Evolutionary conservation across 2,329 filamentous ascomycete species (phyloP).

Genomic region (Gremmenia infestans): DNA sequence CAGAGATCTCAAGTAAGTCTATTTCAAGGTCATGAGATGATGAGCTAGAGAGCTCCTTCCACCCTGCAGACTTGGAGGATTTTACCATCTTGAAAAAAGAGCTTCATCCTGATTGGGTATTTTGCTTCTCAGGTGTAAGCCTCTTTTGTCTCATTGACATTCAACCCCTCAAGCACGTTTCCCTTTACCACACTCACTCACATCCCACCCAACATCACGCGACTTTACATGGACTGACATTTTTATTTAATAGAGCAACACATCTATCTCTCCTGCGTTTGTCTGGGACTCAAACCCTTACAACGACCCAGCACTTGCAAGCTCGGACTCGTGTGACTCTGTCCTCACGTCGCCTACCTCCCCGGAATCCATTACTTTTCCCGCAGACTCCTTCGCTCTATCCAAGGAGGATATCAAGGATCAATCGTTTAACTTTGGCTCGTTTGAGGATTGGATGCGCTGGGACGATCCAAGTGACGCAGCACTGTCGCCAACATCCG

Average conservation of each 20-base stretch:
- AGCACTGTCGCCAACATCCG: constrained; percentile 24
- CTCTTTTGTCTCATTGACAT: constrained; percentile 1
- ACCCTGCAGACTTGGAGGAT: background rate
- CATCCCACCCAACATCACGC: background rate
- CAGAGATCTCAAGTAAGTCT: constrained; percentile 20
- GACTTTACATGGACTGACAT: constrained; percentile 5
- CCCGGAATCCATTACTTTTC: constrained; percentile 16
- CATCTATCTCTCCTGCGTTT: constrained; percentile 11
- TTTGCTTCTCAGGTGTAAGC: background rate
- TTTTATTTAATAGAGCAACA: constrained; percentile 9
- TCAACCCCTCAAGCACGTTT: no score
- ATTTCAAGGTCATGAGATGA: background rate
- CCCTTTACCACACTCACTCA: background rate
- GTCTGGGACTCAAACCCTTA: constrained; percentile 19
- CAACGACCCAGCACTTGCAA: constrained; percentile 16
- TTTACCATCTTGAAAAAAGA: no score
- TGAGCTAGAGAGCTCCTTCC: background rate
- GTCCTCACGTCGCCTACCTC: constrained; percentile 24
- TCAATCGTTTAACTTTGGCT: constrained; percentile 23
- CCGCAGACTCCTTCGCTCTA: constrained; percentile 15
- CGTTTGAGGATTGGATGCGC: constrained; percentile 30
- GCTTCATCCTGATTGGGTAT: no score
- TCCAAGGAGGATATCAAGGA: constrained; percentile 17
- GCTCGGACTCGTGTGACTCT: constrained; percentile 26
- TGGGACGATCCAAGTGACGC: constrained; percentile 29